Evolutionary conservation across 768 basidiomycete species (phyloP).

Genomic region (Crepidotus variabilis): DNA sequence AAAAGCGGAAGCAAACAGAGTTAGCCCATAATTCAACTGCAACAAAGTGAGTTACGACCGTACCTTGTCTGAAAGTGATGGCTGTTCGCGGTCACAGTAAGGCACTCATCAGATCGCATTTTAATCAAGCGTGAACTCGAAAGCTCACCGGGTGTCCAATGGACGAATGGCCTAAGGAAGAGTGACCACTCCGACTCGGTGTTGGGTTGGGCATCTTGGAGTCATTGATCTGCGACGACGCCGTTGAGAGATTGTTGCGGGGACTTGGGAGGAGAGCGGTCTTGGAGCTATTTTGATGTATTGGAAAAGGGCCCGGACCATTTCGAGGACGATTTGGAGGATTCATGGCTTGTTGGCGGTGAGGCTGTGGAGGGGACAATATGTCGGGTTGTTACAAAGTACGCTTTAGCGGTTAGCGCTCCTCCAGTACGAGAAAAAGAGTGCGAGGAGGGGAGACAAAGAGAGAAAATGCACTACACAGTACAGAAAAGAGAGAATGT

Average conservation of each 20-base stretch:
- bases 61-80: conserved; percentile 30
- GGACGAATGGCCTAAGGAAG: conserved; percentile 1
- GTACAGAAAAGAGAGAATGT: not conserved
- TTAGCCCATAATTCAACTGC: not conserved
- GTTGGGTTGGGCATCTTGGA: conserved; percentile 6
- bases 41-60: not conserved
- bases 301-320: conserved; percentile 5
- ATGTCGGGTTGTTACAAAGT: not conserved
- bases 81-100: conserved; percentile 8
- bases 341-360: not conserved
- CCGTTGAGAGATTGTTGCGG: not conserved
- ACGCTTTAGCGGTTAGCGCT: not conserved
- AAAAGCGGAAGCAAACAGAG: not conserved
- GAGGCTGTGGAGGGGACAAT: not conserved
- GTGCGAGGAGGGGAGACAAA: not conserved
- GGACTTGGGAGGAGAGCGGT: conserved; percentile 2
- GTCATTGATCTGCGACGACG: conserved; percentile 5
- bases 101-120: not conserved
- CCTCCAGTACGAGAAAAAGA: too few species aligned
- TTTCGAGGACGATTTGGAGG: conserved; percentile 1
- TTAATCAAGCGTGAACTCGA: not conserved
- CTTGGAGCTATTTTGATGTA: conserved; percentile 4
- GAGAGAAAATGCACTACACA: not conserved
- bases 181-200: not conserved
- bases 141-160: conserved; percentile 13